Conservation (phyloP, 257 asterid genomes). For the Nyctanthes arbortristis region DNA sequence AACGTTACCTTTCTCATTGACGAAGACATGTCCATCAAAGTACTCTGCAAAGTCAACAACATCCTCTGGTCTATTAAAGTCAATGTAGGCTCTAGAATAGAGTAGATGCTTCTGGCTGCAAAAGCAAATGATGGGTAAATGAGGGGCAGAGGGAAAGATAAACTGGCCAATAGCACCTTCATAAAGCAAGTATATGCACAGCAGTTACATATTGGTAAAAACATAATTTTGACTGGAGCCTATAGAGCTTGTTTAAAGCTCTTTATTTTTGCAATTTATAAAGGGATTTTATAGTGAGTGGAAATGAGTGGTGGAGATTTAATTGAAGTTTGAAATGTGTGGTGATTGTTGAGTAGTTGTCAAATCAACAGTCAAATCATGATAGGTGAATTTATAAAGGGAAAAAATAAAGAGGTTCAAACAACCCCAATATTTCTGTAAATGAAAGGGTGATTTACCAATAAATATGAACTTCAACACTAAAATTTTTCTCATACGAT, state of each 20-base stretch:
- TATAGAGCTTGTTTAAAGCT: too few relatives aligned
- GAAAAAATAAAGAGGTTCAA: too few relatives aligned
- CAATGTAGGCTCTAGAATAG: constrained; percentile 77
- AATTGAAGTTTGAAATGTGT: too few relatives aligned
- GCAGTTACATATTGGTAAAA: background rate
- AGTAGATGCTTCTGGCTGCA: constrained; percentile 78
- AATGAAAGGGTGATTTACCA: background rate
- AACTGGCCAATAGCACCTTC: background rate
- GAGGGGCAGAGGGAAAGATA: background rate
- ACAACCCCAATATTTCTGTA: background rate
- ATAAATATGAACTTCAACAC: background rate
- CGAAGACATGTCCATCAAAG: constrained; percentile 90
- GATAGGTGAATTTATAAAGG: too few relatives aligned
- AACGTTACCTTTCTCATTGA: constrained; percentile 87
- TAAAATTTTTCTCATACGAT: background rate
- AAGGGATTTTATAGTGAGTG: too few relatives aligned
- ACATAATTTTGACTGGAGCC: background rate
- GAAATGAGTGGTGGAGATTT: too few relatives aligned
- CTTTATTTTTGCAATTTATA: too few relatives aligned
- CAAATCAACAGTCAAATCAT: too few relatives aligned
- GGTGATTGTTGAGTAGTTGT: too few relatives aligned
- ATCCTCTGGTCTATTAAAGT: constrained; percentile 78
- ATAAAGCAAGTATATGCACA: background rate
- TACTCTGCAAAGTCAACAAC: constrained; percentile 93
- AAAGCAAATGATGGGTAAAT: constrained; percentile 26